Evolutionary conservation across 371 early-diverging fungal species (phyloP).

Genomic region (Actinomucor elegans): DNA sequence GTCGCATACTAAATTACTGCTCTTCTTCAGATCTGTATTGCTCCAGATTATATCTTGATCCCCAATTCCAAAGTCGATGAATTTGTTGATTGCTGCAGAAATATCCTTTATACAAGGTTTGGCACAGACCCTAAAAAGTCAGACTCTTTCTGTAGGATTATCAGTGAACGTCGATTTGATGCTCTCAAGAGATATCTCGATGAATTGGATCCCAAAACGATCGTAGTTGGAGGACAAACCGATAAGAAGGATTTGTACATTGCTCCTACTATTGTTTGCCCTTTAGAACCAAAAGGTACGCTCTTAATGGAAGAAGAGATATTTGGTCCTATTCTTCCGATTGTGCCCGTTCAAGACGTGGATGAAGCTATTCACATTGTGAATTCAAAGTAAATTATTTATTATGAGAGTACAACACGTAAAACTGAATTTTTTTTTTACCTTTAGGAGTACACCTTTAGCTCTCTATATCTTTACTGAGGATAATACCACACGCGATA

Average conservation of each 20-base stretch:
- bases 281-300: slow-evolving; percentile 50
- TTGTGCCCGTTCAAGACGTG: slow-evolving; percentile 71
- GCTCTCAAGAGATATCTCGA: slow-evolving; percentile 62
- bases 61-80: slow-evolving; percentile 50
- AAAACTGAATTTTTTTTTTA: too few species aligned
- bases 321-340: slow-evolving; percentile 87
- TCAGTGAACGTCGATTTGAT: slow-evolving; percentile 67
- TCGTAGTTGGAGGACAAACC: slow-evolving; percentile 57
- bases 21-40: slow-evolving; percentile 89
- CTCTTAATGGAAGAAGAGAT: slow-evolving; percentile 73
- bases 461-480: slow-evolving; percentile 66
- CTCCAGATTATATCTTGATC: slow-evolving; percentile 85
- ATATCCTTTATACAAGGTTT: slow-evolving; percentile 47
- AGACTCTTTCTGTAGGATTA: slow-evolving; percentile 64
- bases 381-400: slow-evolving; percentile 73
- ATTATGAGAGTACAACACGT: too few species aligned
- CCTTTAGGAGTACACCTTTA: slow-evolving; percentile 72
- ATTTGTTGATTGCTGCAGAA: slow-evolving; percentile 52
- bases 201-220: slow-evolving; percentile 32
- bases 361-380: slow-evolving; percentile 77
- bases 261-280: slow-evolving; percentile 64
- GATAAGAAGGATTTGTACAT: slow-evolving; percentile 63
- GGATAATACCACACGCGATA: slow-evolving; percentile 25
- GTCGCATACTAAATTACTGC: too few species aligned
- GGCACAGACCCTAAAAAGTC: slow-evolving; percentile 48